phyloP scores from a whole-genome alignment of 306 rosid genomes.

The Bauhinia variegata region DNA sequence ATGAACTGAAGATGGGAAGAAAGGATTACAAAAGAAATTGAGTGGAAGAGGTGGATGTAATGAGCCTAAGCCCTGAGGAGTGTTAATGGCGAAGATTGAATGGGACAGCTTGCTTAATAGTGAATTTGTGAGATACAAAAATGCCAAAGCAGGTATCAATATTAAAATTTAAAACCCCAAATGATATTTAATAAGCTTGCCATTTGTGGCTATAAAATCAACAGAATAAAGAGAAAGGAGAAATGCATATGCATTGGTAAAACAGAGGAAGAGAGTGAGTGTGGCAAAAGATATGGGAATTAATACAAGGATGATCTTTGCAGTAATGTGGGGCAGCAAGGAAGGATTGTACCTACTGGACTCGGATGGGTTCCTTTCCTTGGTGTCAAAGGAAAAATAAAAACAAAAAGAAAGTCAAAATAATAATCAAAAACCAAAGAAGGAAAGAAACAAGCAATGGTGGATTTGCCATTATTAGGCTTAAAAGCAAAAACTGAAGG shows the following conservation, averaged over 20 bases:
- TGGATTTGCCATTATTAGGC: too few relatives aligned
- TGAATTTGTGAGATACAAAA: slow-evolving; percentile 44
- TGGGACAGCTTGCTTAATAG: slow-evolving; percentile 33
- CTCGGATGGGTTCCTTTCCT: background rate
- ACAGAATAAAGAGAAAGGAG: background rate
- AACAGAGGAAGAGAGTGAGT: background rate
- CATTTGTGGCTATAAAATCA: slow-evolving; percentile 1
- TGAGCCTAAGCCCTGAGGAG: background rate
- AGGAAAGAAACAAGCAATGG: too few relatives aligned
- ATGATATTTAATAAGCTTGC: background rate
- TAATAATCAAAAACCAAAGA: too few relatives aligned
- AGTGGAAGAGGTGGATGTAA: background rate
- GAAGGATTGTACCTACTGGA: background rate
- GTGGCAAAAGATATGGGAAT: background rate
- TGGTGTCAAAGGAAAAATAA: background rate
- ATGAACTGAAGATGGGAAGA: background rate
- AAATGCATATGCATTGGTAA: background rate
- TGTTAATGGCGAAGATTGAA: background rate
- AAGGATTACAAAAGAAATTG: slow-evolving; percentile 15
- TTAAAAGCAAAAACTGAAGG: too few relatives aligned
- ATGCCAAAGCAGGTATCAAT: slow-evolving; percentile 33
- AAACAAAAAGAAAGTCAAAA: too few relatives aligned
- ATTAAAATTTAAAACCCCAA: slow-evolving; percentile 28
- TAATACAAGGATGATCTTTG: background rate
- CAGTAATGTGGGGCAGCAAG: background rate